Evolutionary conservation across 495 filamentous ascomycete genomes (phyloP).

Genomic region (Stereocaulon alpinum): DNA sequence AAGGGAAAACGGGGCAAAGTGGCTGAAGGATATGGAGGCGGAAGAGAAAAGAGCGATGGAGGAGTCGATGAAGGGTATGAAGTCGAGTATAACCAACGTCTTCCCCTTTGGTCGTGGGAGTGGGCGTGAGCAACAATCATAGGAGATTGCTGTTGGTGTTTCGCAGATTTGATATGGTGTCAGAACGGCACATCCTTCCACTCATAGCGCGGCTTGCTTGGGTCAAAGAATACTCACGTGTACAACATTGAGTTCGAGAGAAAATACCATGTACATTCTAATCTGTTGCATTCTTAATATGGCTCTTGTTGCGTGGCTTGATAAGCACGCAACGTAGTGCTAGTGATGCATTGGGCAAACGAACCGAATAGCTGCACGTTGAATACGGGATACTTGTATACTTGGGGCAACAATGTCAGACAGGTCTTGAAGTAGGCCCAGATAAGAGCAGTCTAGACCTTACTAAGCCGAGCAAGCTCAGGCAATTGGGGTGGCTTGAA

Average conservation of each 20-base stretch:
- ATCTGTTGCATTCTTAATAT: not conserved
- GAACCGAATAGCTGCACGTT: not conserved
- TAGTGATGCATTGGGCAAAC: not conserved
- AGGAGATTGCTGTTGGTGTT: not conserved
- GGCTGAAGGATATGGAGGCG: slow-evolving; percentile 82
- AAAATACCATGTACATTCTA: not conserved
- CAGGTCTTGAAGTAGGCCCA: no score
- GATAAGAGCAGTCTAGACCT: no score
- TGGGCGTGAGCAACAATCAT: slow-evolving; percentile 25
- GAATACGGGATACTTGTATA: no score
- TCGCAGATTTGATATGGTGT: slow-evolving; percentile 2
- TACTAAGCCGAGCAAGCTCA: no score
- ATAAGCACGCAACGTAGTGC: not conserved
- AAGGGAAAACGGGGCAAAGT: slow-evolving; percentile 81
- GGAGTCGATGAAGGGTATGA: slow-evolving; percentile 84
- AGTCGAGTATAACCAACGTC: slow-evolving; percentile 48
- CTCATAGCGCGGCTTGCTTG: slow-evolving; percentile 14
- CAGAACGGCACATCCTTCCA: slow-evolving; percentile 11
- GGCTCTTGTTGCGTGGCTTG: not conserved
- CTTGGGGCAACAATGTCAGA: no score
- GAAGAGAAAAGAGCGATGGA: slow-evolving; percentile 76
- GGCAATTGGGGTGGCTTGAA: no score
- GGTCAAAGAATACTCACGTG: not conserved
- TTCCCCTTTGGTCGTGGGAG: slow-evolving; percentile 33
- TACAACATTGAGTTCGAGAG: not conserved